Base-by-base conservation (phyloP, 176 grass and related monocot species). In the Juncus effusus region DNA sequence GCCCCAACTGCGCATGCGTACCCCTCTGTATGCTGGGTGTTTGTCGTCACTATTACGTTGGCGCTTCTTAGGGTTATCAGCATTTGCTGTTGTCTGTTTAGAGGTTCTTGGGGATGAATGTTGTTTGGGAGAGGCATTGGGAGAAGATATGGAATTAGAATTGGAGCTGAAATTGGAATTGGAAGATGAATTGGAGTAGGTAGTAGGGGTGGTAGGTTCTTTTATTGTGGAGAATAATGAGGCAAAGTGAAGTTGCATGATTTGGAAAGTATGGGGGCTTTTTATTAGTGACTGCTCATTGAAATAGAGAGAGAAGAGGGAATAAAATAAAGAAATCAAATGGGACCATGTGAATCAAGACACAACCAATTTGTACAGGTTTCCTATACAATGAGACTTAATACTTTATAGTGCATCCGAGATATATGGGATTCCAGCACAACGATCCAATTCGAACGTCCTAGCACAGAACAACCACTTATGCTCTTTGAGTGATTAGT, bases 1-100 rank as follows among this genome's bases (percentile, higher is more conserved):
- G 12, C 94, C 94, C 94, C 94, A 97, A 66, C 79, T 84, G 15
- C 94, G 82, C 94, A 97, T 97, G 62, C 94, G 80, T 44, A 97
- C 94, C 38, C 94, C 94, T 56, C 85, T 84, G 78, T 82, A 97
- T 64, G 70, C 69, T 39, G 85, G 85, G 77, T 97, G 88, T 74
- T 84, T 97, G 38, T 87, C 85, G 3, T 97, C 93, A 44, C 82
- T 96, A 79, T 74, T 84, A 38, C 93, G 79, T 74, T 86, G 80
- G 45, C 75, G 81, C 64, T 65, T 77, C 62, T 72, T 84, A 4
- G 53, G 35, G 9, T 63, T 65, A 37, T 61, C 38, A 57, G 78
- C 79, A 83, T 80, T 87, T 81, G 76, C 13, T 0, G 50, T 42
- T 15, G 36, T 65, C 35, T 76, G 66, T 12, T 77, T 40, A 4